phyloP scores from a whole-genome alignment of 2,329 filamentous ascomycete genomes.

The Emericellopsis cladophorae region DNA sequence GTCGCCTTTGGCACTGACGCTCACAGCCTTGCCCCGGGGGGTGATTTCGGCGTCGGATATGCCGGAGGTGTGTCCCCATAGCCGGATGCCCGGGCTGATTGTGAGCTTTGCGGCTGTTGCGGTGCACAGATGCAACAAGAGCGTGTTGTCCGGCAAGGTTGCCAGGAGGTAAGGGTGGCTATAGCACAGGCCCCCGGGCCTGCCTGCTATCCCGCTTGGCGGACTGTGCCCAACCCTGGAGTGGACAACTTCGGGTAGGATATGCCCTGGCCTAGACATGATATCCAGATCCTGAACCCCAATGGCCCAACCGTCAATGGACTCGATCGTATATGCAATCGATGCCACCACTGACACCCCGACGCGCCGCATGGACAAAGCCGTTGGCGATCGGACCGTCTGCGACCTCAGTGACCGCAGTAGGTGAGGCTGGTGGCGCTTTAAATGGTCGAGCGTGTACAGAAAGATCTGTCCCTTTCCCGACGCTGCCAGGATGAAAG shows the following conservation, averaged over 20 bases:
- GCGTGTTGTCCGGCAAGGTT: conserved; percentile 76
- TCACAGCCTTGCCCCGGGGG: conserved; percentile 75
- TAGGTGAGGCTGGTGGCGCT: conserved; percentile 23
- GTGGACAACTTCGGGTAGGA: conserved; percentile 15
- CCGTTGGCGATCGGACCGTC: conserved; percentile 64
- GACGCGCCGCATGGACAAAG: conserved; percentile 67
- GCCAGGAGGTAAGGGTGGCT: conserved; percentile 76
- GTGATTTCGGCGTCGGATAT: conserved; percentile 80
- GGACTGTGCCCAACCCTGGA: conserved; percentile 23
- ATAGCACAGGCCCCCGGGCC: conserved; percentile 55
- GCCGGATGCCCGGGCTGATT: conserved; percentile 59
- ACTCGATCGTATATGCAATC: conserved; percentile 75
- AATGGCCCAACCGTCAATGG: conserved; percentile 72
- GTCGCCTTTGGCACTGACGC: conserved; percentile 69
- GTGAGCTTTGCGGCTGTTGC: conserved; percentile 54
- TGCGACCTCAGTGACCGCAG: conserved; percentile 65
- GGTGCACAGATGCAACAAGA: conserved; percentile 70
- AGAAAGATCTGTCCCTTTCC: conserved; percentile 61
- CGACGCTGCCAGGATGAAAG: conserved; percentile 71
- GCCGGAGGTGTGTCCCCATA: conserved; percentile 88
- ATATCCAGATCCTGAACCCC: conserved; percentile 84
- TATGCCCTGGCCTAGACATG: conserved; percentile 13
- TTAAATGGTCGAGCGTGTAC: conserved; percentile 46
- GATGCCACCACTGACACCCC: conserved; percentile 56
- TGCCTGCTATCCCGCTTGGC: conserved; percentile 17